Evolutionary conservation across 2,329 filamentous ascomycete species (phyloP), one percentile per base, ranked within the genome.

Genomic region (Talaromyces piceae): DNA sequence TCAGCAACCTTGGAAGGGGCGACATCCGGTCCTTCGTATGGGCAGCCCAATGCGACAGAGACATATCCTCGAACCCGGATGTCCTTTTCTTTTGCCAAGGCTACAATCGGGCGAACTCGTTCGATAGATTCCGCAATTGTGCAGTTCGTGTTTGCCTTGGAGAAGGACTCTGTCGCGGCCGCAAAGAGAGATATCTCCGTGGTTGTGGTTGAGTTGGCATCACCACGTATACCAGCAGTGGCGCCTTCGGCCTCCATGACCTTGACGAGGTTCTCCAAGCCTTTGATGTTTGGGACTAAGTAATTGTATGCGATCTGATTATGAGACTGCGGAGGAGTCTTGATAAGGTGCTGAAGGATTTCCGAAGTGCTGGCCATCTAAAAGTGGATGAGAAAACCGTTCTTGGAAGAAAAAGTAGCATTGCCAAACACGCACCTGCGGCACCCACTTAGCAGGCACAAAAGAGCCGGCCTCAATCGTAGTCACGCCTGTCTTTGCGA

Each of bases 351-450:
- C 50, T 80, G 70, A 27, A 83, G 75, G 20, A 84, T 81, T 52
- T 82, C 74, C 41, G 79, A 74, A 7, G 81, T 83, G 53, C 80
- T 82, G 12, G 79, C 81, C 81, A 85, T 85, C 80, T 83, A 53
- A 23, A 27, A 50, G 44, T 22, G 47, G 33, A 22, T 37, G 2
- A 28, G 26, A 25, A 11, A 27, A 45, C 13, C 41, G 23, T 22
- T 26, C 16, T 41, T 31, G 13, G 12, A 7, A 2, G 30, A 20
- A 18, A 28, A 6, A 28, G 26, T 28, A 28, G 26, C 11, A 28
- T 7, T 28, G 1, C 11, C 13, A 18, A 16, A 3, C 39, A 39
- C 12, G 25, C 23, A 76, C 73, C 69, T 79, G 76, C 27, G 76
- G 76, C 41, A 79, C 73, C 73, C 74, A 77, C 72, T 78, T 77